Conservation (phyloP, 495 filamentous ascomycete genomes). For the Tuber microsphaerosporum region DNA sequence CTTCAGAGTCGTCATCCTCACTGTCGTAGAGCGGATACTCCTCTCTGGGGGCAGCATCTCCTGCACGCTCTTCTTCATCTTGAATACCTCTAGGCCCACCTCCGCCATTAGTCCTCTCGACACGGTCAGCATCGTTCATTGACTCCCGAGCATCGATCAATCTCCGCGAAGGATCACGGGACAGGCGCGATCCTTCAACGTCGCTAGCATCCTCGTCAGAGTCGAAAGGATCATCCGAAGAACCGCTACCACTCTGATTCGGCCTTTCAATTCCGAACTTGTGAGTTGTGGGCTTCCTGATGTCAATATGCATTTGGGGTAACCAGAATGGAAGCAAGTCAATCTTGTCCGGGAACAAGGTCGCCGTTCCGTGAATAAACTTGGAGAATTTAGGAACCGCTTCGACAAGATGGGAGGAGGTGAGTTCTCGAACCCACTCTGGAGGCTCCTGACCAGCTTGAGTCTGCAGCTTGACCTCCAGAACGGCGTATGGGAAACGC, state of each 20-base stretch:
- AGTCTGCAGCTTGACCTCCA: slow-evolving; percentile 97
- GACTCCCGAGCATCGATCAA: slow-evolving; percentile 21
- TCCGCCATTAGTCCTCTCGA: slow-evolving; percentile 32
- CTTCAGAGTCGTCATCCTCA: slow-evolving; percentile 60
- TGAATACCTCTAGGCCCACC: slow-evolving; percentile 42
- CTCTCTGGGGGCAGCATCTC: slow-evolving; percentile 52
- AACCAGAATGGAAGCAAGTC: slow-evolving; percentile 92
- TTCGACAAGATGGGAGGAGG: slow-evolving; percentile 87
- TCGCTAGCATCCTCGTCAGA: slow-evolving; percentile 49
- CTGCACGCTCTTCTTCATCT: slow-evolving; percentile 68
- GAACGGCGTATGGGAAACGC: slow-evolving; percentile 88
- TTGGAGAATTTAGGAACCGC: slow-evolving; percentile 99
- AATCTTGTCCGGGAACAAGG: slow-evolving; percentile 77
- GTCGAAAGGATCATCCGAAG: slow-evolving; percentile 63
- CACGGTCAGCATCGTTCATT: slow-evolving; percentile 21
- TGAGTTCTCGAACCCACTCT: slow-evolving; percentile 89
- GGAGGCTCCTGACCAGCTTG: slow-evolving; percentile 95
- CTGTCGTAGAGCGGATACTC: slow-evolving; percentile 90
- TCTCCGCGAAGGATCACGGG: slow-evolving; percentile 10
- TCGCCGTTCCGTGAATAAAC: slow-evolving; percentile 92
- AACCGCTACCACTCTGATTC: slow-evolving; percentile 62
- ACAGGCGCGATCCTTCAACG: slow-evolving; percentile 15
- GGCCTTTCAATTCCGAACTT: slow-evolving; percentile 82
- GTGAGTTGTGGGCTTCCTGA: slow-evolving; percentile 80
- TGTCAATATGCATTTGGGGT: slow-evolving; percentile 96